Percentiles rank a stretch among this genome's conserved stretches.
Evolutionary conservation across 2,329 filamentous ascomycete species (phyloP).

Genomic region (Colletotrichum gloeosporioides): DNA sequence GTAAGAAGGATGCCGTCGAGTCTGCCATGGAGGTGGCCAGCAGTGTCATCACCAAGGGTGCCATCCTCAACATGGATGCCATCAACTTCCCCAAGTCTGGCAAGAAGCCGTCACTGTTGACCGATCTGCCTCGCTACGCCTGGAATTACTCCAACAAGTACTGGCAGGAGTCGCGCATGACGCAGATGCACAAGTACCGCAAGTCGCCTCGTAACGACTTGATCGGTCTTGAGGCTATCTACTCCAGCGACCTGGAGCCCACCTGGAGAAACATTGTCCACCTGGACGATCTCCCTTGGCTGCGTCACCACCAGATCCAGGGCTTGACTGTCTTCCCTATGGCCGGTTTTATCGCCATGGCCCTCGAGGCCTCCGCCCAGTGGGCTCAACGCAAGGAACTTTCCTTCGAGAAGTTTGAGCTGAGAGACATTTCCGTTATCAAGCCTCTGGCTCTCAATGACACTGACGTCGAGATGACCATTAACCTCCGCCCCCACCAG

Average conservation of each 20-base stretch:
- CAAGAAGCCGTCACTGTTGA: constrained; percentile 32
- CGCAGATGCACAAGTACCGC: constrained; percentile 45
- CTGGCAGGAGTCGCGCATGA: constrained; percentile 53
- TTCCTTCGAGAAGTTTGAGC: constrained; percentile 45
- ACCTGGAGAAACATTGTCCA: constrained; percentile 55
- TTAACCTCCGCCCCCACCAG: constrained; percentile 46
- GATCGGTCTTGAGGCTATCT: constrained; percentile 49
- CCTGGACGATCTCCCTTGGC: constrained; percentile 59
- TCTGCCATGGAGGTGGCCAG: constrained; percentile 49
- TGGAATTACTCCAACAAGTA: constrained; percentile 52
- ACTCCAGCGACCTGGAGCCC: constrained; percentile 49
- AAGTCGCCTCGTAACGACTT: constrained; percentile 48
- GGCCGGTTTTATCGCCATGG: constrained; percentile 58
- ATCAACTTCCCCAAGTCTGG: constrained; percentile 50
- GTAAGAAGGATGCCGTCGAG: constrained; percentile 55
- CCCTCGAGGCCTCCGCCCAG: constrained; percentile 49
- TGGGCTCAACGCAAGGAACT: constrained; percentile 27
- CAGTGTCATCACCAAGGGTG: constrained; percentile 50
- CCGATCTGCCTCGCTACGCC: constrained; percentile 52
- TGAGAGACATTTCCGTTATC: constrained; percentile 52
- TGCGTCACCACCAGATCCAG: constrained; percentile 64
- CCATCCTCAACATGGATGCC: constrained; percentile 45
- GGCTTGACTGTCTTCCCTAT: constrained; percentile 61
- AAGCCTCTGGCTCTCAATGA: constrained; percentile 53
- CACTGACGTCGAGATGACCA: constrained; percentile 55